A percentile compares a stretch with the other conserved stretches of the same genome.
Evolutionary conservation across 1,139 yeast species (phyloP).

Genomic region (Zygoascus meyerae): DNA sequence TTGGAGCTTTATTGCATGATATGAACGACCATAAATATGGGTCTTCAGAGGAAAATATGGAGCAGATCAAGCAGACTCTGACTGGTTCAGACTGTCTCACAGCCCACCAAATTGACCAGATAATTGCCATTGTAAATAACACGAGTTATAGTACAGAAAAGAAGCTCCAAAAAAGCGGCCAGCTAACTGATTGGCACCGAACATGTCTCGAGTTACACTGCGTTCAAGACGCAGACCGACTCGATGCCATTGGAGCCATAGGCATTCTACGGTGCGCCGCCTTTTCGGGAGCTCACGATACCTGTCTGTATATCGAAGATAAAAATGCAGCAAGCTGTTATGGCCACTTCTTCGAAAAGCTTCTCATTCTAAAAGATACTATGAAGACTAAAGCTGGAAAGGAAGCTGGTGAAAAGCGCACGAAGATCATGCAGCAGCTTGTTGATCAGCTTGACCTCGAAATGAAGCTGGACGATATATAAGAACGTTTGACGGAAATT

Average conservation of each 20-base stretch:
- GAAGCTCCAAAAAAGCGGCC: constrained; percentile 22
- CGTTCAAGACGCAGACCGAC: constrained; percentile 37
- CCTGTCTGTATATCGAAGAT: constrained; percentile 25
- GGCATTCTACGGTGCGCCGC: constrained; percentile 35
- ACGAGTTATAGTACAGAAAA: constrained; percentile 32
- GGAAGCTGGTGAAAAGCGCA: constrained; percentile 26
- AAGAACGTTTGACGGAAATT: too few species aligned
- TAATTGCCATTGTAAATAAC: constrained; percentile 27
- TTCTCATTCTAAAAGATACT: constrained; percentile 26
- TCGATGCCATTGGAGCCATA: constrained; percentile 37
- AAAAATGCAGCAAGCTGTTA: constrained; percentile 14
- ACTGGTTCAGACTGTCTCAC: constrained; percentile 21
- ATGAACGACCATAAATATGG: constrained; percentile 35
- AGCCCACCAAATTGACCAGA: constrained; percentile 18
- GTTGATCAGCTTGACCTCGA: constrained; percentile 1
- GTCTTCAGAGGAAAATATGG: constrained; percentile 14
- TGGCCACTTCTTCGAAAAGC: constrained; percentile 32
- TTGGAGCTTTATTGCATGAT: constrained; percentile 37
- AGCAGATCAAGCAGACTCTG: constrained; percentile 9
- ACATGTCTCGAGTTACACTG: constrained; percentile 30
- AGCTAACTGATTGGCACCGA: constrained; percentile 30
- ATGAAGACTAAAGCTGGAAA: constrained; percentile 31
- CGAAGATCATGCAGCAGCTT: constrained; percentile 23
- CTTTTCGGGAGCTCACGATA: constrained; percentile 29
- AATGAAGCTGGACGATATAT: background rate